Percentiles rank a stretch among this genome's conserved stretches.
Conservation (phyloP, 164 flowering plant genomes). For the Stephania japonica region DNA sequence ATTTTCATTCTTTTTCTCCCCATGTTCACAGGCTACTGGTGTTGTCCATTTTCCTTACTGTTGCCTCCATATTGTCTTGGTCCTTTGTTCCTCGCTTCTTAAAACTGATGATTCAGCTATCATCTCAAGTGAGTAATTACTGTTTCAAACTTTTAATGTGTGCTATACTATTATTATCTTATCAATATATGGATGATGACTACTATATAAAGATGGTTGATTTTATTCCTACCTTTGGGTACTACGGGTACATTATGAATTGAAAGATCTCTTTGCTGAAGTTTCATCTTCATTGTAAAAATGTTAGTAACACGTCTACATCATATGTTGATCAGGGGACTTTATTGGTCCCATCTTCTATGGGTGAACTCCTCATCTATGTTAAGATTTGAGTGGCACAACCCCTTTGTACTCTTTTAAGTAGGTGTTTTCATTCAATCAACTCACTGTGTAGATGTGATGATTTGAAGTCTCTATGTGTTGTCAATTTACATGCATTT, state of each 20-base stretch:
- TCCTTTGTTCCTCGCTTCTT: slow-evolving; percentile 88
- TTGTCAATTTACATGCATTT: no score
- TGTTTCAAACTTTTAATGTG: neutral
- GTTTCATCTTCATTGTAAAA: neutral
- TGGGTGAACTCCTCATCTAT: neutral
- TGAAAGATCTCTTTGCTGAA: neutral
- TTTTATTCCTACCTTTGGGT: neutral
- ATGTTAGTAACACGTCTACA: neutral
- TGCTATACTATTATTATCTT: neutral
- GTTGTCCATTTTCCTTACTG: slow-evolving; percentile 60
- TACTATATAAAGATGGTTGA: neutral
- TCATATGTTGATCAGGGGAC: neutral
- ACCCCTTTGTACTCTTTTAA: neutral
- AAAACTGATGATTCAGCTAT: slow-evolving; percentile 83
- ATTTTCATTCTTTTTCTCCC: neutral
- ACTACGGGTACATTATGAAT: neutral
- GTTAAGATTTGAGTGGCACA: neutral
- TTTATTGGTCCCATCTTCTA: neutral
- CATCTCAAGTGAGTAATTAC: slow-evolving; percentile 67
- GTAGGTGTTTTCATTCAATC: neutral
- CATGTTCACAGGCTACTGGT: slow-evolving; percentile 57
- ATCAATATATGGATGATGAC: neutral
- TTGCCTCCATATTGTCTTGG: slow-evolving; percentile 75
- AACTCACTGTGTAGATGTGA: no score
- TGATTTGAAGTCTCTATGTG: no score